Conservation (phyloP, 169 alveolate genomes). For the Plasmodium malariae region DNA sequence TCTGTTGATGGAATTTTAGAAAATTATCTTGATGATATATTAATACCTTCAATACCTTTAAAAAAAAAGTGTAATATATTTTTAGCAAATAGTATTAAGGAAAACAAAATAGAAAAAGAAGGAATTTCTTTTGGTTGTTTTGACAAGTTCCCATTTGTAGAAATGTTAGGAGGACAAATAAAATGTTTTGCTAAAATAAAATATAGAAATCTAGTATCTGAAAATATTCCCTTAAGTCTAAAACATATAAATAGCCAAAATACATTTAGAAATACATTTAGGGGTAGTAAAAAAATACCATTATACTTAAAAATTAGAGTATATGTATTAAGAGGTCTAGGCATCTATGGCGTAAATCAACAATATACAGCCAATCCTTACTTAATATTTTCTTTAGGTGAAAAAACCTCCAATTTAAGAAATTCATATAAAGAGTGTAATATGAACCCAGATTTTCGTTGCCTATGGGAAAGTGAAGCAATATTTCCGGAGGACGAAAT, state of each 20-base stretch:
- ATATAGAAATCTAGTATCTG: conserved; percentile 51
- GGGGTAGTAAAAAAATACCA: conserved; percentile 86
- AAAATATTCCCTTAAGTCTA: conserved; percentile 63
- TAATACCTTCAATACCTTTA: conserved; percentile 80
- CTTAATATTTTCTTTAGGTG: conserved; percentile 83
- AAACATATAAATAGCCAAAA: conserved; percentile 67
- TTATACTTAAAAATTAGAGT: conserved; percentile 85
- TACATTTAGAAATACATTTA: conserved; percentile 79
- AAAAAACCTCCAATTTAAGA: conserved; percentile 79
- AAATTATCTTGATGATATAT: conserved; percentile 81
- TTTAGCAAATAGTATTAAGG: neutral
- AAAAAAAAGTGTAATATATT: conserved; percentile 64
- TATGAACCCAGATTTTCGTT: conserved; percentile 85
- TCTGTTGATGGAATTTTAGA: conserved; percentile 84
- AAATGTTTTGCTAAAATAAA: conserved; percentile 74
- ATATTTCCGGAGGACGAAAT: conserved; percentile 88
- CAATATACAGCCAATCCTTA: conserved; percentile 80
- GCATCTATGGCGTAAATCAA: conserved; percentile 74
- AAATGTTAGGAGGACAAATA: conserved; percentile 67
- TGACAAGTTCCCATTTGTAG: conserved; percentile 67
- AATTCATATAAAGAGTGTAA: conserved; percentile 75
- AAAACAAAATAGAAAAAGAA: conserved; percentile 38
- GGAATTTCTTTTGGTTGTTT: conserved; percentile 65
- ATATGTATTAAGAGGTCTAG: conserved; percentile 85
- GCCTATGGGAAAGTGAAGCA: conserved; percentile 86